These are phyloP conservation scores for Pseudogymnoascus sp. DNA, from an alignment of 2,329 filamentous ascomycete species.

Conservation along the genomic window DNA sequence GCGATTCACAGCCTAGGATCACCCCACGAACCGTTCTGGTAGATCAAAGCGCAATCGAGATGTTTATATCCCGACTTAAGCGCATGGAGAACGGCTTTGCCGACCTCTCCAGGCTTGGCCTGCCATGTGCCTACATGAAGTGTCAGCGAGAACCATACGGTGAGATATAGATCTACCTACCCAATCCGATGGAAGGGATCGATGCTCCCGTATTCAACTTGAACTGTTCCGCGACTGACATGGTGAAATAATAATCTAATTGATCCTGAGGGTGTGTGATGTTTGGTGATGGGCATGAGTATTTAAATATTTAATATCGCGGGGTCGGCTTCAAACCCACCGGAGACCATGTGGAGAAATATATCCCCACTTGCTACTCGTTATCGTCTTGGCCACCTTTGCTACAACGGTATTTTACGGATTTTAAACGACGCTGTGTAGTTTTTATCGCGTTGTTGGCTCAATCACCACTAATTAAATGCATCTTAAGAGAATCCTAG, in stretches of 20 bases:
- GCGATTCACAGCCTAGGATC: neutral
- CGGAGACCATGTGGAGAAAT: neutral
- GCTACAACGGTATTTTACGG: neutral
- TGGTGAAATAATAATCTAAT: constrained; percentile 12
- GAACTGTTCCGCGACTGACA: constrained; percentile 7
- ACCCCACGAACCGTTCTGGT: constrained; percentile 12
- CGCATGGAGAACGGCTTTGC: constrained; percentile 45
- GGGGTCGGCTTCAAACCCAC: neutral
- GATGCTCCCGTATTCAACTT: constrained; percentile 22
- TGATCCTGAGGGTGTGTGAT: constrained; percentile 15
- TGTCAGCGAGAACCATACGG: neutral
- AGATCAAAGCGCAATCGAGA: constrained; percentile 17
- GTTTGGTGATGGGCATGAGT: neutral
- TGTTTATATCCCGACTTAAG: constrained; percentile 53
- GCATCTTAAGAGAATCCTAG: neutral
- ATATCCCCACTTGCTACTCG: neutral
- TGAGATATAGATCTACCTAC: constrained; percentile 13
- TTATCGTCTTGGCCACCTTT: neutral
- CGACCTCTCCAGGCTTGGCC: constrained; percentile 33
- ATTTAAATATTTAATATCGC: neutral
- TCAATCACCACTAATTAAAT: neutral
- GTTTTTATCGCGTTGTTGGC: neutral
- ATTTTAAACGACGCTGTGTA: neutral
- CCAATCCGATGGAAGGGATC: constrained; percentile 33
- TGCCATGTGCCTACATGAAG: constrained; percentile 10